Evolutionary conservation across 805 yeast species (phyloP), one percentile per base, ranked within the genome.

Genomic region (Zygosaccharomyces bailii): DNA sequence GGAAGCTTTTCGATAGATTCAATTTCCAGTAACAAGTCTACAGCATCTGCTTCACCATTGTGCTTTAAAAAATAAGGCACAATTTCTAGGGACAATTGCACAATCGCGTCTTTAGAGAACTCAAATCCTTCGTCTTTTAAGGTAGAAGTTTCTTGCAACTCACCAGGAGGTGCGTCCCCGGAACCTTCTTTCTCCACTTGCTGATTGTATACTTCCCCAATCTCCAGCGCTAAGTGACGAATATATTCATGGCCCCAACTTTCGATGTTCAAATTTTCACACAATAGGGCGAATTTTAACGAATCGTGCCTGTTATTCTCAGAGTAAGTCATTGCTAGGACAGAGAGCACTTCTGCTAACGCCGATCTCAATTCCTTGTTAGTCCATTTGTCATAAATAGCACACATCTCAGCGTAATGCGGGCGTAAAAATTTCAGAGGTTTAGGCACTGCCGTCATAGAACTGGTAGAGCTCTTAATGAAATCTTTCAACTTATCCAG

Each of bases 361-460:
- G 75, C 73, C 35, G 75, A 68, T 51, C 77, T 76, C 44, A 79
- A 67, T 4, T 60, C 58, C 3, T 62, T 57, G 42, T 72, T 70
- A 9, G 72, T 67, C 96, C 96, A 88, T 27, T 72, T 70, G 29
- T 77, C 81, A 64, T 83, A 85, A 31, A 86, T 68, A 43, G 71
- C 75, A 25, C 79, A 78, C 57, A 93, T 72, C n/a, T 73, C 58
- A 16, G 83, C 81, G 62, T 83, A 93, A 59, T 81, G 86, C 5
- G 97, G 96, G 59, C 96, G 80, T 52, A 93, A 75, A 63, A 93
- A 93, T 71, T 93, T 95, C 69, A 93, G 78, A 4, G 99, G 99
- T 67, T 93, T 93, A 30, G 99, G 99, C 41, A 93, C 99, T 2
- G 99, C 99, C 1, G 99, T 93, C 97, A 93, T 93, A 6, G 97